Base-by-base conservation (phyloP, 345 rosid genomes). In the Brassica nigra region DNA sequence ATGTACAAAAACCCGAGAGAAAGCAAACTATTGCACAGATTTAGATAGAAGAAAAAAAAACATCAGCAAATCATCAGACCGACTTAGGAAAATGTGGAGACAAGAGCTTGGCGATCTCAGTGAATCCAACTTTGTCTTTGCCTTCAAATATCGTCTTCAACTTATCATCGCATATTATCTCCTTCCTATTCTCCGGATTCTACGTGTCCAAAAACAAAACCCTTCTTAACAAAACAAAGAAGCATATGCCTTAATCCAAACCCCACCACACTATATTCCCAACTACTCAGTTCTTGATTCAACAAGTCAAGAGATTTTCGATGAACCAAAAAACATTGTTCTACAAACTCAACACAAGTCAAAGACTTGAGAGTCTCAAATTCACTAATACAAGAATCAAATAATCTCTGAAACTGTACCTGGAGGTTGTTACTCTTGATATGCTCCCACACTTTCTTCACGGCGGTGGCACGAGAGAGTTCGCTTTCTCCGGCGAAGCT, bases 111-210 rank as follows among this genome's bases (percentile, higher is more conserved):
- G 81, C 88, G 54, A 94, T 83, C 89, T 94, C 96, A 71, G 90
- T 82, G 80, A 94, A 86, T 33, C 89, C 88, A 7, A 94, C 90
- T 27, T 68, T 87, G 33, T 88, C 93, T 81, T 86, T 94, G 39
- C 94, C 96, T 31, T 84, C 78, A 5, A 92, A 90, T 30, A 94
- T 77, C 44, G 83, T 68, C 91, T 92, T 92, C 59, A 94, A 78
- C 88, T 92, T 90, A 28, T 78, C 91, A 73, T 94, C 97, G 76
- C 97, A 94, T 3, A 85, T 7, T 58, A 92, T 90, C 87, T 94
- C 92, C 86, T 42, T 87, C 83, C 80, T 90, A 74, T 94, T 80
- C 7, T 76, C 31, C 27, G 91, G 92, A 80, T 94, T 88, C 98
- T 94, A 90, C 87, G 4, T 44, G 11, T 44, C 11, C 52, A 44